Percentiles rank a stretch among this genome's conserved stretches.
Evolutionary conservation across 164 flowering plant genomes (phyloP).

Genomic region (Berberis vulgaris): DNA sequence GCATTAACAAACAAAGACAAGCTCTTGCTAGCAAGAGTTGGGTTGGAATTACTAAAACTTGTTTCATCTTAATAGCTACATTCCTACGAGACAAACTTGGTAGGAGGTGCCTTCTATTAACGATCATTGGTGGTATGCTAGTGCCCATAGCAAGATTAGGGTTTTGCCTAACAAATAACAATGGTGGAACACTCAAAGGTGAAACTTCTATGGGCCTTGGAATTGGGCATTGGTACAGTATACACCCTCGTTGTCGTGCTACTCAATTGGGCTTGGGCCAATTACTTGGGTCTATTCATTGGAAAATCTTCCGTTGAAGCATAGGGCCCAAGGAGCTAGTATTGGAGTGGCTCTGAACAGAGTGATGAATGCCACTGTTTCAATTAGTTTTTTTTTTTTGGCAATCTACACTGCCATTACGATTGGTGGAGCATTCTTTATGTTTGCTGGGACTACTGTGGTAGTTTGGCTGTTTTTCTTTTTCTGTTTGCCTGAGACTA

Average conservation of each 20-base stretch:
- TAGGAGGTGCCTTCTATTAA: constrained; percentile 25
- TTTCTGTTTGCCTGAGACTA: constrained; percentile 13
- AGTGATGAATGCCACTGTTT: constrained; percentile 7
- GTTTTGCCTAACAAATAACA: constrained; percentile 4
- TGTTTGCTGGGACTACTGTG: constrained; percentile 7
- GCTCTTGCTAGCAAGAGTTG: constrained; percentile 19
- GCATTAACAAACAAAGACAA: background rate
- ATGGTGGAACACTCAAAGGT: constrained; percentile 10
- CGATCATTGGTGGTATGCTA: constrained; percentile 27
- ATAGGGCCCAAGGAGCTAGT: constrained; percentile 7
- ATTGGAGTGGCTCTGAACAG: constrained; percentile 10
- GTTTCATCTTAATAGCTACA: constrained; percentile 24
- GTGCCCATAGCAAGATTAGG: constrained; percentile 14
- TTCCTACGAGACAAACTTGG: constrained; percentile 26
- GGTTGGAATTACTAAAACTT: constrained; percentile 32
- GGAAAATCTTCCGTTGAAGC: constrained; percentile 3
- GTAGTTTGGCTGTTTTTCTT: constrained; percentile 14
- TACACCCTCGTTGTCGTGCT: constrained; percentile 7
- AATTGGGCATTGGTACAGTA: background rate
- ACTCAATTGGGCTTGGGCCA: constrained; percentile 13
- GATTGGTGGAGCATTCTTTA: constrained; percentile 15
- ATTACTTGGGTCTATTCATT: constrained; percentile 6
- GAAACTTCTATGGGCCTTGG: constrained; percentile 21
- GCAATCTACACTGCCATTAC: constrained; percentile 8
- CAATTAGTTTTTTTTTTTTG: constrained; percentile 7